phyloP scores from a whole-genome alignment of 2,329 filamentous ascomycete genomes.

The Botrytis fabae region DNA sequence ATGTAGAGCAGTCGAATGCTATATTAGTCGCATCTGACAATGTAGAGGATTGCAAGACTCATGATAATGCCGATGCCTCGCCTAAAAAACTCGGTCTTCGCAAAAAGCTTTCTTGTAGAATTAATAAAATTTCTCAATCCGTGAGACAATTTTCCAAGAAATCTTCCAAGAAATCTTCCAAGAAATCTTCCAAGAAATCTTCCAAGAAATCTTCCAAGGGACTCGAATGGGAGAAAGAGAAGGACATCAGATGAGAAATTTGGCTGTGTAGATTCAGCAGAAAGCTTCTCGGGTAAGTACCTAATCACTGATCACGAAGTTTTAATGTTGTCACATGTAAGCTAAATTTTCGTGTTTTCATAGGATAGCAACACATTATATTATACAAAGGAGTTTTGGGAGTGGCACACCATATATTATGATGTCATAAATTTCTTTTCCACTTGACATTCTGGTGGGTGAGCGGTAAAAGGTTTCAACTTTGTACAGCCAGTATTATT shows the following conservation, averaged over 20 bases:
- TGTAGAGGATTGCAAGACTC: neutral
- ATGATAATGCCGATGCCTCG: neutral
- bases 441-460: neutral
- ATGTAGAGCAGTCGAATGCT: neutral
- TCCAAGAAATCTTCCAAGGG: neutral
- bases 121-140: neutral
- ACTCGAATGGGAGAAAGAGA: neutral
- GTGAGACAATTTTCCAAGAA: neutral
- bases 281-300: neutral
- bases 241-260: neutral
- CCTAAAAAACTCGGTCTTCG: neutral
- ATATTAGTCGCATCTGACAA: neutral
- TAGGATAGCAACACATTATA: neutral
- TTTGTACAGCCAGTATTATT: neutral
- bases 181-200: neutral
- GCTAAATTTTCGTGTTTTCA: neutral
- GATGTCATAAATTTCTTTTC: neutral
- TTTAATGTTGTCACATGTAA: neutral
- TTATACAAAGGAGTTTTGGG: neutral
- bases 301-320: neutral
- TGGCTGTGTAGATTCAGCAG: neutral
- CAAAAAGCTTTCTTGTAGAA: neutral
- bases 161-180: neutral
- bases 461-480: neutral
- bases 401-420: neutral